phyloP scores from a whole-genome alignment of 768 basidiomycete genomes.

The Lentinus brumalis region DNA sequence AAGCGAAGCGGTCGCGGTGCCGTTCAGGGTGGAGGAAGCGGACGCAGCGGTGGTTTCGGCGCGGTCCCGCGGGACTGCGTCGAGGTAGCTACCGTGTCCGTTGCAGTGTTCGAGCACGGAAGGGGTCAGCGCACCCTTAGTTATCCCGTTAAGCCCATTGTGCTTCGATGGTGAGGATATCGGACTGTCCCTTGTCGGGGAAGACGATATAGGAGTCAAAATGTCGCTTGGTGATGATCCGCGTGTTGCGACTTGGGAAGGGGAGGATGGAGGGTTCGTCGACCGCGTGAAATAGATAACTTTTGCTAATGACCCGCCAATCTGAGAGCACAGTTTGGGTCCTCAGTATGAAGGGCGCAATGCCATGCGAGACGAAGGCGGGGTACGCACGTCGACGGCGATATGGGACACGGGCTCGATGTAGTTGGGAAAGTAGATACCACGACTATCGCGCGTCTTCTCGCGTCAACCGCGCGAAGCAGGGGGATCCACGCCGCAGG shows the following conservation, averaged over 20 bases:
- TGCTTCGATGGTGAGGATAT: constrained; percentile 35
- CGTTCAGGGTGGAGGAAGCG: constrained; percentile 20
- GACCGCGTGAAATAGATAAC: constrained; percentile 98
- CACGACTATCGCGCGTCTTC: constrained; percentile 90
- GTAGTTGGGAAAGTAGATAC: constrained; percentile 96
- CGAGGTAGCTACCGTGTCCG: constrained; percentile 8
- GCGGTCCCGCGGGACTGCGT: neutral
- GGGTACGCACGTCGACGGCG: constrained; percentile 84
- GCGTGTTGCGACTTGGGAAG: constrained; percentile 62
- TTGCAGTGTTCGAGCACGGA: constrained; percentile 50
- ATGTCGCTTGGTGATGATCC: constrained; percentile 55
- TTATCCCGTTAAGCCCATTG: constrained; percentile 44
- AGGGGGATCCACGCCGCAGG: constrained; percentile 13
- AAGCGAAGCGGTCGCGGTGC: constrained; percentile 38
- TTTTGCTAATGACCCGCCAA: constrained; percentile 96
- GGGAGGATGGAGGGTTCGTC: constrained; percentile 79
- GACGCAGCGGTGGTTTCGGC: constrained; percentile 9
- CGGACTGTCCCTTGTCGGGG: constrained; percentile 30
- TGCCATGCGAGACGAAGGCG: constrained; percentile 7
- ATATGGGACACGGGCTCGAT: constrained; percentile 98
- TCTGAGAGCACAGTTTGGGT: constrained; percentile 46
- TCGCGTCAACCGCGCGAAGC: constrained; percentile 8
- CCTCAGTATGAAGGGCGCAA: constrained; percentile 19
- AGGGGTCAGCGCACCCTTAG: constrained; percentile 81
- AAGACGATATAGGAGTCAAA: constrained; percentile 36